Conservation (phyloP, 805 yeast species). For the Ogataea glucozyma region DNA sequence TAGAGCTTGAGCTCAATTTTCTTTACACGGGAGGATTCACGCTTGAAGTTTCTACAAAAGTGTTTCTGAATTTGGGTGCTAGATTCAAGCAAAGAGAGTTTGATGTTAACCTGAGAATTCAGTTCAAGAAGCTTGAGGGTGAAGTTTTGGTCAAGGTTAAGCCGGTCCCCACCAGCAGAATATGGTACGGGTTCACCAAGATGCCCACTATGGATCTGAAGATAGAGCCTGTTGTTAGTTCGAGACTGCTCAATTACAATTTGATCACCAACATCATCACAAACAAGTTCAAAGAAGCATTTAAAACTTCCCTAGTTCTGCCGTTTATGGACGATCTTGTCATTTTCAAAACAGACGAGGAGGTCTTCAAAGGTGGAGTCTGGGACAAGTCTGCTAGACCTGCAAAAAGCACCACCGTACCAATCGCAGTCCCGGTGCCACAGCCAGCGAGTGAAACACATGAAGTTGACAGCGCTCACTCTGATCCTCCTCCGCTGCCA, state of each 20-base stretch:
- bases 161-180: constrained; percentile 86
- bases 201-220: constrained; percentile 76
- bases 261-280: constrained; percentile 80
- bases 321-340: constrained; percentile 90
- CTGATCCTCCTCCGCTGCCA: constrained; percentile 11
- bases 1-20: constrained; percentile 60
- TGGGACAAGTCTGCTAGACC: constrained; percentile 61
- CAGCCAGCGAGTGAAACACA: constrained; percentile 4
- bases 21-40: constrained; percentile 76
- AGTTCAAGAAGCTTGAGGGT: constrained; percentile 70
- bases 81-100: constrained; percentile 74
- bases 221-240: constrained; percentile 89
- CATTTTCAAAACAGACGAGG: constrained; percentile 63
- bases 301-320: constrained; percentile 74
- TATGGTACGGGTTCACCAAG: constrained; percentile 86
- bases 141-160: constrained; percentile 68
- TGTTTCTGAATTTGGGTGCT: constrained; percentile 71
- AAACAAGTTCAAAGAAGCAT: constrained; percentile 73
- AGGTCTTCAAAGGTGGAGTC: constrained; percentile 87
- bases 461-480: not conserved
- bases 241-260: constrained; percentile 75
- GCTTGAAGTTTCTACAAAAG: constrained; percentile 77
- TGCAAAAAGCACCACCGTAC: not conserved
- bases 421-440: not conserved
- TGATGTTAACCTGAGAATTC: constrained; percentile 68